phyloP scores from a whole-genome alignment of 139 green algal species.

The Picochlorum sp. region DNA sequence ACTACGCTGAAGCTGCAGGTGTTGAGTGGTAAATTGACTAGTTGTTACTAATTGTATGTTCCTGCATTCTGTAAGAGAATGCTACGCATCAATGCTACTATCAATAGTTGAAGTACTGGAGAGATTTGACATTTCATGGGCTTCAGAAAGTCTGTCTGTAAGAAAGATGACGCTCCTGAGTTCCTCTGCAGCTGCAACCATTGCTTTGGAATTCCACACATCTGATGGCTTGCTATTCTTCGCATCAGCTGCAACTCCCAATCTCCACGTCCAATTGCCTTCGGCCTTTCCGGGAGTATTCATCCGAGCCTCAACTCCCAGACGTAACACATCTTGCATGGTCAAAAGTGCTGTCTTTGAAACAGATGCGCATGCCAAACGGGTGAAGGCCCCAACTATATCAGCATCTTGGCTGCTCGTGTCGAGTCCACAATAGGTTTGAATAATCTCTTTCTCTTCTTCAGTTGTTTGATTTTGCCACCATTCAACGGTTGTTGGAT shows the following conservation, averaged over 20 bases:
- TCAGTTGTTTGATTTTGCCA: conserved; percentile 37
- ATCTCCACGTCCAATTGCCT: conserved; percentile 83
- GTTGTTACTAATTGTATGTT: background rate
- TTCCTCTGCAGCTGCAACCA: background rate
- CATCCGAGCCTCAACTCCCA: conserved; percentile 89
- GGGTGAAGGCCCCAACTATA: conserved; percentile 73
- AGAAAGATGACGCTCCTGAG: conserved; percentile 1
- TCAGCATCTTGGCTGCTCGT: conserved; percentile 46
- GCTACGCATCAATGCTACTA: background rate
- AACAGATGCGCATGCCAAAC: conserved; percentile 52
- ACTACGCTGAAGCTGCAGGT: conserved; percentile 41
- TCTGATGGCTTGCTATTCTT: too few relatives aligned
- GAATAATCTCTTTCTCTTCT: conserved; percentile 50
- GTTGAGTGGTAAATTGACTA: conserved; percentile 39
- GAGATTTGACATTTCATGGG: background rate
- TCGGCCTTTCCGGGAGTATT: conserved; percentile 80
- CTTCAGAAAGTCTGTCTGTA: conserved; percentile 3
- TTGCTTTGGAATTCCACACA: too few relatives aligned
- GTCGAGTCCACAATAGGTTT: conserved; percentile 50
- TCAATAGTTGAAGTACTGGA: background rate
- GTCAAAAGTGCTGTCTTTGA: conserved; percentile 65
- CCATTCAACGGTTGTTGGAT: conserved; percentile 86
- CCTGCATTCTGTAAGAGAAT: background rate
- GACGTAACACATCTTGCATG: conserved; percentile 85
- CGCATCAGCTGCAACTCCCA: conserved; percentile 2